Percentiles rank a stretch among this genome's conserved stretches.
phyloP scores from a whole-genome alignment of 441 rosid species.

The Corymbia citriodora region DNA sequence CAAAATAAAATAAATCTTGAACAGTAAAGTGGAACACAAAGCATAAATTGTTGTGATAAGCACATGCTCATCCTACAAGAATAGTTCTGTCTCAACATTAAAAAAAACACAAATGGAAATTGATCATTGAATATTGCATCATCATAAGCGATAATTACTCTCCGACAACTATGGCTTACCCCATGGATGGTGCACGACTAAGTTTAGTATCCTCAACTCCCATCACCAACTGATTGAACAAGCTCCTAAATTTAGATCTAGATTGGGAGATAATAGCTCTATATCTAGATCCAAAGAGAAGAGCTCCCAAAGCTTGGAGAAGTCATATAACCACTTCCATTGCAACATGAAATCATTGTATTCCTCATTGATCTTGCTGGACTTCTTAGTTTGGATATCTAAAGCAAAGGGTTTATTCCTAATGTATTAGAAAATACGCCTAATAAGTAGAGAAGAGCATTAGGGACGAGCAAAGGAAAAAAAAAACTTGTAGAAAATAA shows the following conservation, averaged over 20 bases:
- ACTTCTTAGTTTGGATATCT: background rate
- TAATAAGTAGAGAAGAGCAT: background rate
- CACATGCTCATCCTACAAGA: background rate
- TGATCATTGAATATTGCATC: background rate
- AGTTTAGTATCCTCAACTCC: accelerated
- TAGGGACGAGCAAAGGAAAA: background rate
- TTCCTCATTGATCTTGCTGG: background rate
- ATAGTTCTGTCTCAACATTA: background rate
- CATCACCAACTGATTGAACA: background rate
- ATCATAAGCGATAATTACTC: background rate
- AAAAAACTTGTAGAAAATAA: background rate
- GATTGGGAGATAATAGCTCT: background rate
- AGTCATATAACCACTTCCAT: background rate
- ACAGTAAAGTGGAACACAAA: background rate
- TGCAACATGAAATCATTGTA: accelerated
- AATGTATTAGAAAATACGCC: background rate
- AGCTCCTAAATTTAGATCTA: background rate
- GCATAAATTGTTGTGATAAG: background rate
- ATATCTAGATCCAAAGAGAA: background rate
- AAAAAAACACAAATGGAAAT: accelerated
- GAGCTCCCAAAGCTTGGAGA: background rate
- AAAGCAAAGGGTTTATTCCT: background rate
- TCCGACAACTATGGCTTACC: background rate
- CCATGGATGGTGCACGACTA: accelerated
- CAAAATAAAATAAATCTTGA: background rate